phyloP scores from a whole-genome alignment of 331 rosid species.

The Saraca asoca region DNA sequence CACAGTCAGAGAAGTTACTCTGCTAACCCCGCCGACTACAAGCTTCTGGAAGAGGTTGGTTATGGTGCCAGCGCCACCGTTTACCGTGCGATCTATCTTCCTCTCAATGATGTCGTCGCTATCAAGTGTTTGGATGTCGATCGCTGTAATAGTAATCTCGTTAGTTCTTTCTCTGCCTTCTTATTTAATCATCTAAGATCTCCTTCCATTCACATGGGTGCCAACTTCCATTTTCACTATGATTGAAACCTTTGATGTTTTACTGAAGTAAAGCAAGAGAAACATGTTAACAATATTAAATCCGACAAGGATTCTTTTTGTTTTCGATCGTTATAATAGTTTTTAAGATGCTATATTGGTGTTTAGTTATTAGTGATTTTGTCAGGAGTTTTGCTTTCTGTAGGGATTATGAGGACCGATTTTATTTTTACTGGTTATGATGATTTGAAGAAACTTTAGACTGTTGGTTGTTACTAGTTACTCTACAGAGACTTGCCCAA shows the following conservation, averaged over 20 bases:
- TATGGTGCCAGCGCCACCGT: slow-evolving; percentile 97
- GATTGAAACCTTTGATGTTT: too few species aligned
- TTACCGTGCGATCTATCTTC: slow-evolving; percentile 78
- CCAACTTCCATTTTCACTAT: too few species aligned
- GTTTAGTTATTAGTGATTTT: background rate
- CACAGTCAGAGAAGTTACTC: slow-evolving; percentile 48
- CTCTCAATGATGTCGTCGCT: slow-evolving; percentile 81
- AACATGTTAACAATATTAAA: too few species aligned
- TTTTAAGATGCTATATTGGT: background rate
- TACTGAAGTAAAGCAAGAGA: too few species aligned
- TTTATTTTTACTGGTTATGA: too few species aligned
- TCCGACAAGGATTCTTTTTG: background rate
- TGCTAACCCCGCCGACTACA: slow-evolving; percentile 66
- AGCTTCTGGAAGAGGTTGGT: slow-evolving; percentile 93
- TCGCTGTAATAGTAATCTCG: slow-evolving; percentile 87
- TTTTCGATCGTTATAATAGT: background rate
- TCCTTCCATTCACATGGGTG: background rate
- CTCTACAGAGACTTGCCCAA: background rate
- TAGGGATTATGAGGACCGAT: too few species aligned
- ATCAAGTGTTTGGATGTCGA: slow-evolving; percentile 97
- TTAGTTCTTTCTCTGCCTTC: slow-evolving; percentile 28
- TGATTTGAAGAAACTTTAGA: too few species aligned
- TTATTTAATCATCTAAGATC: background rate
- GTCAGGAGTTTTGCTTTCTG: background rate
- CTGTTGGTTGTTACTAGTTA: too few species aligned